Conservation (phyloP, 306 rosid species). For the Quercus cerris region DNA sequence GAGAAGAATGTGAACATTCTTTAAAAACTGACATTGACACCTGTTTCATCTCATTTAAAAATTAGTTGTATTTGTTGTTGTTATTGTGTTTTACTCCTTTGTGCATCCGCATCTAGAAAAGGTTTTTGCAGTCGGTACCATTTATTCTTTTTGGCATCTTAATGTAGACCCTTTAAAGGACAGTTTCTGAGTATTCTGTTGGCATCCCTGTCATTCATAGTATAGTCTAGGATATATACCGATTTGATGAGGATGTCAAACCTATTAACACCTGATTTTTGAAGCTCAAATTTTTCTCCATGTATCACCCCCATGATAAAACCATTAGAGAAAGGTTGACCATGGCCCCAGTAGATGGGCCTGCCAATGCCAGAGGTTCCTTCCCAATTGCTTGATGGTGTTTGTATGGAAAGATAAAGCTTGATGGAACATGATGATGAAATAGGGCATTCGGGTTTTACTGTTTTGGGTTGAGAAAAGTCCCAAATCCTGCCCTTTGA, state of each 20-base stretch:
- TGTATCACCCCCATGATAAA: background rate
- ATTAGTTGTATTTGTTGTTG: background rate
- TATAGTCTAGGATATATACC: background rate
- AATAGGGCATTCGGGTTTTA: background rate
- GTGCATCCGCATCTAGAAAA: background rate
- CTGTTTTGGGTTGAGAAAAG: background rate
- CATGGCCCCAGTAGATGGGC: background rate
- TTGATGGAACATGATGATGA: background rate
- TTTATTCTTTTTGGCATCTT: background rate
- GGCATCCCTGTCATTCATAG: background rate
- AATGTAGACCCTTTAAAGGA: background rate
- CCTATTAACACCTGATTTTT: background rate
- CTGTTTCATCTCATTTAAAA: background rate
- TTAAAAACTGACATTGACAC: background rate
- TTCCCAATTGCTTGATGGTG: background rate
- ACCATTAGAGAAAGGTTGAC: background rate
- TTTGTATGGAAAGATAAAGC: background rate
- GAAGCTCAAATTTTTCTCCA: background rate
- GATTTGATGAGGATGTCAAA: background rate
- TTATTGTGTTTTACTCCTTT: background rate
- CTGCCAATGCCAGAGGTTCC: background rate
- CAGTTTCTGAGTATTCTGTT: background rate
- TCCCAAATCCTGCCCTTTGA: background rate
- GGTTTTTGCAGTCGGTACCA: background rate
- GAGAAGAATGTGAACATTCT: slow-evolving; percentile 3